Conservation (phyloP, 2,329 filamentous ascomycete species). For the Tolypocladium endophyticum region DNA sequence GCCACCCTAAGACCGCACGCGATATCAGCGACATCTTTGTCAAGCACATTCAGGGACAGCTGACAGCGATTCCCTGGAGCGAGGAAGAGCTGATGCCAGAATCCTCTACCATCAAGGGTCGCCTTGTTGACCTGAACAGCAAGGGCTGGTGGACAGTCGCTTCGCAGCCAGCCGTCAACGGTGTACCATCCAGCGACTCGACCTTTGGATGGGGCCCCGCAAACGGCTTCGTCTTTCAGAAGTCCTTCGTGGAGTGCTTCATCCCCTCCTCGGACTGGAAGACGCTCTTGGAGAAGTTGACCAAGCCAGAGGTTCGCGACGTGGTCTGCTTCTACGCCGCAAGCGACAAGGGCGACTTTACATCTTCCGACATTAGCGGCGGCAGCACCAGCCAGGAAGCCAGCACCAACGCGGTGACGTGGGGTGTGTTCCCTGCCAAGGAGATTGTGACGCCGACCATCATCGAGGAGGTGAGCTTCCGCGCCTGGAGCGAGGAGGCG, state of each 20-base stretch:
- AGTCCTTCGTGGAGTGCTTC: constrained; percentile 97
- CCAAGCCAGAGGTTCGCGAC: constrained; percentile 45
- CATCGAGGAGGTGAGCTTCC: constrained; percentile 89
- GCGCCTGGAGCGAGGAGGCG: constrained; percentile 89
- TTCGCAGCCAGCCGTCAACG: constrained; percentile 89
- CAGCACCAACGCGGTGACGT: constrained; percentile 88
- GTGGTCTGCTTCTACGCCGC: constrained; percentile 80
- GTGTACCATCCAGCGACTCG: constrained; percentile 61
- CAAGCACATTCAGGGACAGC: constrained; percentile 66
- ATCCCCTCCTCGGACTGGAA: constrained; percentile 64
- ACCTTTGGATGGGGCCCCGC: constrained; percentile 90
- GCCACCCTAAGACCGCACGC: constrained; percentile 53
- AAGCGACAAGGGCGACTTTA: constrained; percentile 68
- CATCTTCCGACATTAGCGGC: constrained; percentile 50
- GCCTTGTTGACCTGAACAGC: constrained; percentile 65
- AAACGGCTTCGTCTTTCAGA: constrained; percentile 94
- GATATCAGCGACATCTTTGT: constrained; percentile 78
- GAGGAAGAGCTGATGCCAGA: constrained; percentile 81
- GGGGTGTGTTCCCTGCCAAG: constrained; percentile 91
- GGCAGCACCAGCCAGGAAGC: constrained; percentile 25
- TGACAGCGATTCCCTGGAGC: constrained; percentile 83
- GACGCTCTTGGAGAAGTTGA: constrained; percentile 52
- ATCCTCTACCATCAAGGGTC: constrained; percentile 66
- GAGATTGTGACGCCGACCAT: constrained; percentile 96
- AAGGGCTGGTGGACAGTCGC: constrained; percentile 95